Evolutionary conservation across 768 basidiomycete genomes (phyloP), one percentile per base, ranked within the genome.

Genomic region (Rhizopogon vinicolor): DNA sequence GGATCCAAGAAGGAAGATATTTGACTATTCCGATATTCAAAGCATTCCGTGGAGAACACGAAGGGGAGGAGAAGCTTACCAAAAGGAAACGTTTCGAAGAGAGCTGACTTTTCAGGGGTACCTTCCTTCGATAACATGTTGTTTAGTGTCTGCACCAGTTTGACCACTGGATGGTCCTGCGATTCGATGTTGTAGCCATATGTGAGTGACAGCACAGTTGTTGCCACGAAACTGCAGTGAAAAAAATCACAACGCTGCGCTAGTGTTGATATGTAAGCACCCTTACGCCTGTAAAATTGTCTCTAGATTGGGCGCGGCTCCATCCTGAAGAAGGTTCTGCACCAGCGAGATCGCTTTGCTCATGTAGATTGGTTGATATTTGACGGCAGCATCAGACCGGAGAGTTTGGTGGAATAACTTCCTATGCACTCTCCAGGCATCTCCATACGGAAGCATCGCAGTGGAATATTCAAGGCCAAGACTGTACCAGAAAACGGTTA

Each of bases 351-450:
- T 37, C 25, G 57, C 53, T 39, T 46, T 41, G 29, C 25, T 13
- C 19, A 52, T 29, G 41, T 58, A 46, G 44, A 55, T 19, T 6
- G 51, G 44, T 10, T 55, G 44, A 42, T 58, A 58, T 35, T 51
- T 41, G n/a, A 22, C 41, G 18, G 42, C 39, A 28, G 53, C 53
- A 4, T 60, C 53, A 16, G 43, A 19, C 8, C 53, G 50, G 13
- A 63, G 53, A 19, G 53, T 53, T 13, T 54, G 54, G 41, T 59
- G 56, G 25, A 60, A 53, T 3, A 61, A 37, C 42, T 52, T 56
- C 37, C 63, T 60, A 41, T 63, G 60, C 35, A 54, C 45, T 31
- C 57, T 58, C 60, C 60, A 63, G 18, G 41, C 33, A 19, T 58
- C 54, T 8, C 62, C 62, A 9, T 63, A 63, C 28, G 7, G 59